phyloP scores from a whole-genome alignment of 192 early-diverging fungal genomes.

The Coemansia sp. region DNA sequence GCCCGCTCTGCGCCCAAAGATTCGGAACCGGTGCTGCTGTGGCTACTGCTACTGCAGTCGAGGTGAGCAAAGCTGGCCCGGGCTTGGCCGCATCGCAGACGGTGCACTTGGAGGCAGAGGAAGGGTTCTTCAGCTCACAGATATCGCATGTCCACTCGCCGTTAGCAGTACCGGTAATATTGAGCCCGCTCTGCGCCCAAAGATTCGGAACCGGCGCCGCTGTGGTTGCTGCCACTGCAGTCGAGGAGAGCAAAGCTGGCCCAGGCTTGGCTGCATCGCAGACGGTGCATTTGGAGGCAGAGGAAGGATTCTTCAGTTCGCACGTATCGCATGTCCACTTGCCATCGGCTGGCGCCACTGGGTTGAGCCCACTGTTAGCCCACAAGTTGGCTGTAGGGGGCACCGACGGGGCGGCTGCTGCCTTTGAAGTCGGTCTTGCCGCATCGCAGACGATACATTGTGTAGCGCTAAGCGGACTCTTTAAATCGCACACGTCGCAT shows the following conservation, averaged over 20 bases:
- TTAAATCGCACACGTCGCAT: slow-evolving; percentile 21
- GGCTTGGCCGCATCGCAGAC: slow-evolving; percentile 32
- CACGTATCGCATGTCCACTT: slow-evolving; percentile 37
- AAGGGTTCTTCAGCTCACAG: slow-evolving; percentile 18
- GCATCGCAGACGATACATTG: slow-evolving; percentile 29
- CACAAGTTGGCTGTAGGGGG: not conserved
- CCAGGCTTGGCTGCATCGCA: slow-evolving; percentile 24
- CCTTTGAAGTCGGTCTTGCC: not conserved
- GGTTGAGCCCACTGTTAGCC: not conserved
- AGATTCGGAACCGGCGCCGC: not conserved
- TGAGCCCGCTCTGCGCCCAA: slow-evolving; percentile 6
- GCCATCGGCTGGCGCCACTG: slow-evolving; percentile 10
- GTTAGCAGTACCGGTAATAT: not conserved
- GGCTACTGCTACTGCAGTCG: slow-evolving; percentile 2
- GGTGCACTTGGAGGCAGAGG: slow-evolving; percentile 11
- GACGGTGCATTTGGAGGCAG: slow-evolving; percentile 19
- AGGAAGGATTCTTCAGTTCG: slow-evolving; percentile 15
- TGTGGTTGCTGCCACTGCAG: not conserved
- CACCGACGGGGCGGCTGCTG: not conserved
- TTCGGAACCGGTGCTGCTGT: not conserved
- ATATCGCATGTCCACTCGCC: slow-evolving; percentile 31
- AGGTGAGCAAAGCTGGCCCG: not conserved
- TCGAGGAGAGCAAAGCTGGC: not conserved
- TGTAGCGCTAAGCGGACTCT: slow-evolving; percentile 9
- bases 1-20: slow-evolving; percentile 9